phyloP scores from a whole-genome alignment of 2,329 filamentous ascomycete species.

The Aspergillus texensis region DNA sequence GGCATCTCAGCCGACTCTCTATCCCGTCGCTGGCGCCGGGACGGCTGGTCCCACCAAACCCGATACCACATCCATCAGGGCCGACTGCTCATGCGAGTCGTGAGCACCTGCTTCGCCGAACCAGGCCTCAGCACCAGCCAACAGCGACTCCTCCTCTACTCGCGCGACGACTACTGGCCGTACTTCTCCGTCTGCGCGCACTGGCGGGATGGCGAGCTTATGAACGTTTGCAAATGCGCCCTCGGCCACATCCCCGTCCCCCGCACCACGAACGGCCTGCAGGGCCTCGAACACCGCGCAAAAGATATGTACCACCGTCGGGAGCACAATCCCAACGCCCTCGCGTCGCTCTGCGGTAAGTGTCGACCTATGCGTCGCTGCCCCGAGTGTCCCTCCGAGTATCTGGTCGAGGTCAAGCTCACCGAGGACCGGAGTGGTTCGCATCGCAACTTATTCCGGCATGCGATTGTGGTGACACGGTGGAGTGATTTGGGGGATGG shows the following conservation, averaged over 20 bases:
- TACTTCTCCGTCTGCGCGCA: slow-evolving; percentile 66
- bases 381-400: slow-evolving; percentile 64
- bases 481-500: slow-evolving; percentile 66
- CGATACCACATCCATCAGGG: slow-evolving; percentile 58
- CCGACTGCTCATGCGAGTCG: slow-evolving; percentile 61
- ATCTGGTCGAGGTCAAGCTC: slow-evolving; percentile 62
- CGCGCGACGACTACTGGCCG: slow-evolving; percentile 61
- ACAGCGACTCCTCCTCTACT: slow-evolving; percentile 61
- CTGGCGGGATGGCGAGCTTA: slow-evolving; percentile 64
- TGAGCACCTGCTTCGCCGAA: slow-evolving; percentile 56
- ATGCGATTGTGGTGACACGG: slow-evolving; percentile 62
- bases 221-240: slow-evolving; percentile 64
- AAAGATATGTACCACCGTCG: slow-evolving; percentile 35
- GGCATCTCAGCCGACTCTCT: slow-evolving; percentile 54
- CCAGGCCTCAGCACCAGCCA: slow-evolving; percentile 55
- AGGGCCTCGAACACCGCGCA: slow-evolving; percentile 46
- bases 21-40: slow-evolving; percentile 57
- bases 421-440: slow-evolving; percentile 56
- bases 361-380: slow-evolving; percentile 64
- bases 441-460: slow-evolving; percentile 53
- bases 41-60: slow-evolving; percentile 58
- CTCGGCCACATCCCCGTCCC: slow-evolving; percentile 58
- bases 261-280: slow-evolving; percentile 41
- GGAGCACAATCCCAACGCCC: slow-evolving; percentile 44
- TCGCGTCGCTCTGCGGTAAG: slow-evolving; percentile 53